Conservation (phyloP, 148 eudicot species). For the Vaccinium vitisidaea region DNA sequence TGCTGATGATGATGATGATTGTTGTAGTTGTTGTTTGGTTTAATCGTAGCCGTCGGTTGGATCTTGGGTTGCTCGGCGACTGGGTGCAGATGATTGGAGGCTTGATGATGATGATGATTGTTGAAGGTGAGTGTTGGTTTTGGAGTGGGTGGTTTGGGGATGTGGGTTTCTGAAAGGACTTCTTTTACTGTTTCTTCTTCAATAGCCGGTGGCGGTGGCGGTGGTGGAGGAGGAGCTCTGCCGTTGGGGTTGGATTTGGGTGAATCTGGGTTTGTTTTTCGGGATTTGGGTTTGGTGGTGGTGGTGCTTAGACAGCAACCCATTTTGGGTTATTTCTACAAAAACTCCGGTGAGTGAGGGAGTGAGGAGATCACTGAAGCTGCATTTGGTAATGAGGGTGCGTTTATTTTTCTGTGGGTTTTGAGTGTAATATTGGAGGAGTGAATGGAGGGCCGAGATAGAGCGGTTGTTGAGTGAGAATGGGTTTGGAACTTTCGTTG, state of each 20-base stretch:
- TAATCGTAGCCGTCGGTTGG: conserved; percentile 13
- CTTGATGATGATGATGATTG: not conserved
- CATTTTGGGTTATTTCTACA: not conserved
- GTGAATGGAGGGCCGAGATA: not conserved
- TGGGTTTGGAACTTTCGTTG: not conserved
- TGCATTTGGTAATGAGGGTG: not conserved
- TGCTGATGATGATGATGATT: not conserved
- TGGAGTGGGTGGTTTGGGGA: conserved; percentile 17
- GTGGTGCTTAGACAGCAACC: conserved; percentile 19
- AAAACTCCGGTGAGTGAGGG: not conserved
- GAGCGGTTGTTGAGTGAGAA: not conserved
- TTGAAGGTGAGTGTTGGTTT: not conserved
- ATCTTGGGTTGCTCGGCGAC: not conserved
- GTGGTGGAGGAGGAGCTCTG: not conserved
- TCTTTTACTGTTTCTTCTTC: conserved; percentile 52
- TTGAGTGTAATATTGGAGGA: not conserved
- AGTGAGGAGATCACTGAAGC: not conserved
- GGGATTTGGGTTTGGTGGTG: not conserved
- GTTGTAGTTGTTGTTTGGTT: not conserved
- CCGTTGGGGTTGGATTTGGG: not conserved
- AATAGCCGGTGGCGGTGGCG: not conserved
- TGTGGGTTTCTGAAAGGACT: conserved; percentile 41
- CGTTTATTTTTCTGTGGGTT: not conserved
- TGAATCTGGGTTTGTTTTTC: conserved; percentile 2
- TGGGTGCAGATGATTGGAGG: not conserved